Percentiles rank a stretch among this genome's conserved stretches.
phyloP scores from a whole-genome alignment of 2,329 filamentous ascomycete genomes.

The Dactylellina drechsleri region DNA sequence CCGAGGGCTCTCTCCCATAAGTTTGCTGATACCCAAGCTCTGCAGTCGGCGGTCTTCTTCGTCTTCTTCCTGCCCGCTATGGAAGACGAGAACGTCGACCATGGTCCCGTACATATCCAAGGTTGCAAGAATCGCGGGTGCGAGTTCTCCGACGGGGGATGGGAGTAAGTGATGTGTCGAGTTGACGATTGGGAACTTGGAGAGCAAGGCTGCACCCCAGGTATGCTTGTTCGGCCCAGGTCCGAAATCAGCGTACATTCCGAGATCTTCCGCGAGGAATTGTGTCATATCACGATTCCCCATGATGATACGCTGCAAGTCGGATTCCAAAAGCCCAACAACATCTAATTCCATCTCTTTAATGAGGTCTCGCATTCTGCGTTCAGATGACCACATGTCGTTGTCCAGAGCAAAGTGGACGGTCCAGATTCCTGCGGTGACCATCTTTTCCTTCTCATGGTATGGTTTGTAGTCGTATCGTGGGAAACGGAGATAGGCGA shows the following conservation, averaged over 20 bases:
- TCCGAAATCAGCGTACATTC: slow-evolving; percentile 98
- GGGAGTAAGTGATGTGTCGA: slow-evolving; percentile 95
- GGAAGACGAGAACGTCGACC: slow-evolving; percentile 96
- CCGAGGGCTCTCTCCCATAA: slow-evolving; percentile 84
- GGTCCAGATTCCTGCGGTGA: slow-evolving; percentile 98
- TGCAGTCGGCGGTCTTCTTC: slow-evolving; percentile 89
- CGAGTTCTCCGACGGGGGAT: slow-evolving; percentile 91
- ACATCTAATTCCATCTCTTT: slow-evolving; percentile 97
- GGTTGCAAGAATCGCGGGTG: slow-evolving; percentile 96
- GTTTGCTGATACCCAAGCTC: slow-evolving; percentile 81
- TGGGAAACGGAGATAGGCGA: slow-evolving; percentile 90
- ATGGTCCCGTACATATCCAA: slow-evolving; percentile 89
- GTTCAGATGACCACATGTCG: slow-evolving; percentile 97
- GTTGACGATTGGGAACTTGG: slow-evolving; percentile 97
- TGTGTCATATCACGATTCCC: slow-evolving; percentile 97
- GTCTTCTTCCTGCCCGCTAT: slow-evolving; percentile 97
- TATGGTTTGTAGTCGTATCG: slow-evolving; percentile 91
- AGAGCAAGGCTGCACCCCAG: slow-evolving; percentile 91
- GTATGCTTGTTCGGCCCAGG: slow-evolving; percentile 99
- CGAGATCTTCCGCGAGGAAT: slow-evolving; percentile 91
- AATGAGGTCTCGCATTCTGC: slow-evolving; percentile 89
- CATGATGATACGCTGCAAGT: slow-evolving; percentile 98
- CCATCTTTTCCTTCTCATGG: slow-evolving; percentile 83
- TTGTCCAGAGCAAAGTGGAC: slow-evolving; percentile 98
- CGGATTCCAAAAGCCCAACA: slow-evolving; percentile 90